These are phyloP conservation scores for Limonium bicolor DNA, from an alignment of 148 eudicot genomes.

Conservation along the genomic window DNA sequence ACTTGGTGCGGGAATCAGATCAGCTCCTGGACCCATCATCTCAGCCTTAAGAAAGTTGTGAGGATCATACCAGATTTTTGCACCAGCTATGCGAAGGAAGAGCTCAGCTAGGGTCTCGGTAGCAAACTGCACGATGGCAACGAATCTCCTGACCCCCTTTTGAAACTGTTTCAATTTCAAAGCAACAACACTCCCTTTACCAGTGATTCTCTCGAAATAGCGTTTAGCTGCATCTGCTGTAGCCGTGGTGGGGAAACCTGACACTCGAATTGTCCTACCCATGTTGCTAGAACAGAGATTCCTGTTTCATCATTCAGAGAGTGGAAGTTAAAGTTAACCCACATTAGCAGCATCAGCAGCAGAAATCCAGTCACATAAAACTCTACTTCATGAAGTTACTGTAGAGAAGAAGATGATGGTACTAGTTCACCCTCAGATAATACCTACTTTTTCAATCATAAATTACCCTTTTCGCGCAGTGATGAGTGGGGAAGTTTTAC, in stretches of 20 bases:
- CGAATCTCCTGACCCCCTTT: slow-evolving; percentile 14
- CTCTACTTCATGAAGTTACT: too few relatives aligned
- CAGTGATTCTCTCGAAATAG: slow-evolving; percentile 18
- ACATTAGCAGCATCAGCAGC: too few relatives aligned
- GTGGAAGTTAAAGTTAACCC: too few relatives aligned
- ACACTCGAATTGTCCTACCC: slow-evolving; percentile 27
- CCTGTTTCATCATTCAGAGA: too few relatives aligned
- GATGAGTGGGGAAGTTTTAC: too few relatives aligned
- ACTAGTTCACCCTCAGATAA: too few relatives aligned
- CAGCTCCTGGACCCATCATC: slow-evolving; percentile 19
- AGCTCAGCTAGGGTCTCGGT: slow-evolving; percentile 5
- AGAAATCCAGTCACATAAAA: too few relatives aligned
- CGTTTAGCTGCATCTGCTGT: slow-evolving; percentile 13
- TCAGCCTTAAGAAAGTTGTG: slow-evolving; percentile 14
- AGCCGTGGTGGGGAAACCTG: slow-evolving; percentile 25
- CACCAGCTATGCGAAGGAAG: slow-evolving; percentile 9
- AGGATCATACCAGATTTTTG: slow-evolving; percentile 16
- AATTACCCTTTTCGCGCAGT: too few relatives aligned
- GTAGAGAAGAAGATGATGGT: too few relatives aligned
- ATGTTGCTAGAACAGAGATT: too few relatives aligned
- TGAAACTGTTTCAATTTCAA: slow-evolving; percentile 22
- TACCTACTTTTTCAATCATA: too few relatives aligned
- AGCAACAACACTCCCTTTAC: slow-evolving; percentile 20
- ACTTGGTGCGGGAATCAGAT: slow-evolving; percentile 30
- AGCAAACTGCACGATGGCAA: slow-evolving; percentile 25